Percentiles rank a stretch among this genome's conserved stretches.
Conservation (phyloP, 2,329 filamentous ascomycete species). For the Hypoxylon sp. region DNA sequence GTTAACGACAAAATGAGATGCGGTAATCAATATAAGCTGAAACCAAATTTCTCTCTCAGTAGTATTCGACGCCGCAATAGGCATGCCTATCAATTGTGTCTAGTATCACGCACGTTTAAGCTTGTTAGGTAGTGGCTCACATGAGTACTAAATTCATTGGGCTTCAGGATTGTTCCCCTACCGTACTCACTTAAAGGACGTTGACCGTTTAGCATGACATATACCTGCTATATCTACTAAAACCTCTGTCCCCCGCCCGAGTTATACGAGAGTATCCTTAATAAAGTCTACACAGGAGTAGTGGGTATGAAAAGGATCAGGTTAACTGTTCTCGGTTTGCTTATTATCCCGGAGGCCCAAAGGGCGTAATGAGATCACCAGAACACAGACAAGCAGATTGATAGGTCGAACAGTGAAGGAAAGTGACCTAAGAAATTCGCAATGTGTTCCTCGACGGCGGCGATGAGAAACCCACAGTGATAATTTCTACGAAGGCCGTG, state of each 20-base stretch:
- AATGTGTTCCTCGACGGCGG: not conserved
- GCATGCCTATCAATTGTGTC: not conserved
- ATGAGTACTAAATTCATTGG: not conserved
- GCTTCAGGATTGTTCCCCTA: not conserved
- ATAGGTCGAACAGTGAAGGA: not conserved
- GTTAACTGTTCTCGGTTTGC: not conserved
- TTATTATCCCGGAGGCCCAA: not conserved
- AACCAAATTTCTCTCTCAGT: not conserved
- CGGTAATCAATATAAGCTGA: not conserved
- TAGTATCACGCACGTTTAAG: not conserved
- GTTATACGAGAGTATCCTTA: not conserved
- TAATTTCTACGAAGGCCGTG: not conserved
- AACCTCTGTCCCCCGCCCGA: accelerated
- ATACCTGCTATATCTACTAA: not conserved
- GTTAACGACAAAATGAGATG: not conserved
- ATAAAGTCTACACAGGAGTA: not conserved
- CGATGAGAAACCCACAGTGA: not conserved
- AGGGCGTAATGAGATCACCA: not conserved
- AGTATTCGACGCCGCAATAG: too few species aligned
- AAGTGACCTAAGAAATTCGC: too few species aligned
- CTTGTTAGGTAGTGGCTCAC: not conserved
- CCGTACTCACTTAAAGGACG: not conserved
- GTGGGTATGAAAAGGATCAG: not conserved
- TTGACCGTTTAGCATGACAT: not conserved
- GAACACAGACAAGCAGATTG: not conserved